Evolutionary conservation across 106 monocot species (phyloP).

Genomic region (Allium sativum): DNA sequence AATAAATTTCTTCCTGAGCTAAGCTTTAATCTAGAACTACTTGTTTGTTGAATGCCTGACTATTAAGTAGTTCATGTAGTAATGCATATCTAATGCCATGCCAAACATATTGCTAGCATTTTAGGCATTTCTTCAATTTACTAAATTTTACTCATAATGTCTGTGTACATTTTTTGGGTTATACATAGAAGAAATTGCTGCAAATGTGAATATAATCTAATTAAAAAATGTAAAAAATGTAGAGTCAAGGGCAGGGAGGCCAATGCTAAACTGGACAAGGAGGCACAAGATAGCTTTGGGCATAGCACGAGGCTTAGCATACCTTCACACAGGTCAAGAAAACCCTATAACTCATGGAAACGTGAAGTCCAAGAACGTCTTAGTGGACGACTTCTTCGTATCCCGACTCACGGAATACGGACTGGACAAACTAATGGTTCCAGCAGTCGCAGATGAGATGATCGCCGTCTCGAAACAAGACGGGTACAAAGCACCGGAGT

Average conservation of each 20-base stretch:
- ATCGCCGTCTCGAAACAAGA: conserved; percentile 34
- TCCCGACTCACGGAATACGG: conserved; percentile 63
- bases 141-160: too few species aligned
- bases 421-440: conserved; percentile 57
- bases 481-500: conserved; percentile 82
- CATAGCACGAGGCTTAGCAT: conserved; percentile 53
- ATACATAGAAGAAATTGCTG: too few species aligned
- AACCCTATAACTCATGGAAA: conserved; percentile 56
- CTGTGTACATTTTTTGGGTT: too few species aligned
- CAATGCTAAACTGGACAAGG: conserved; percentile 63
- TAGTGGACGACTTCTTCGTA: conserved; percentile 74
- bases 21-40: too few species aligned
- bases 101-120: too few species aligned
- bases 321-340: conserved; percentile 59
- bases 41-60: too few species aligned
- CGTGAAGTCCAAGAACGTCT: conserved; percentile 56
- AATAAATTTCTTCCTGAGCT: too few species aligned
- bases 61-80: too few species aligned
- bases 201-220: too few species aligned
- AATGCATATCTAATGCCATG: too few species aligned
- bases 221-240: background rate
- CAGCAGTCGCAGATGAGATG: conserved; percentile 77
- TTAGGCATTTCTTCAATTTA: too few species aligned
- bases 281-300: conserved; percentile 86
- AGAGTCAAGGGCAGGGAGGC: conserved; percentile 44